Base-by-base conservation (phyloP, 2,329 filamentous ascomycete species). In the Exophiala sideris region DNA sequence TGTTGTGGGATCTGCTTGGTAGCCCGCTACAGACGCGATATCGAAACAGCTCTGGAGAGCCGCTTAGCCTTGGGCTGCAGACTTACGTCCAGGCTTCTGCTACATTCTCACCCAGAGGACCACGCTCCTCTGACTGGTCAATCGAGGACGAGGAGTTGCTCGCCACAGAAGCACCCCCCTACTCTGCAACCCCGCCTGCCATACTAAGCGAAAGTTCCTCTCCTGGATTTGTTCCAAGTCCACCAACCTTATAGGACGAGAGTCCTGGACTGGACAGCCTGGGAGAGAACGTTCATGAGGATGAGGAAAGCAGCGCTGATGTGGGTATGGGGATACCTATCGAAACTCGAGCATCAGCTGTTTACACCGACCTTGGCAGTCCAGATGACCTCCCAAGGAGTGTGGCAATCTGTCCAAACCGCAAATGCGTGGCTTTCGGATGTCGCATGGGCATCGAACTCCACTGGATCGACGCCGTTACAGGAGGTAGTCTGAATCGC, bases 361-460 rank as follows among this genome's bases (percentile, higher is more conserved):
- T 63, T 46, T 79, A 76, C 63, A 72, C 76, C 38, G 74, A 80
- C 56, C 64, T 87, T 38, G 85, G 84, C 63, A 81, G 78, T 1
- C 69, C 78, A 35, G 79, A 86, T 49, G 82, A 86, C 58, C 80
- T 80, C 12, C 84, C 85, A 10, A 77, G 80, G n/a, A 85, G 81
- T 36, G 78, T 87, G 8, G 80, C 84, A 0, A 79, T 87, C 33
- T 86, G 81, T 60, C 84, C 84, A n/a, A 80, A 84, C 53, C 76
- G 81, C 42, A 76, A 78, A 47, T 86, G 82, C 60, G 80, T 86
- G 33, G 84, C 83, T 7, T 87, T 86, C 70, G 84, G 84, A 11
- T 85, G 81, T 58, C 76, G 78, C 10, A 74, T 77, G 6, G 81
- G 83, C 1, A 80, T 87, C 48, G 84, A 87, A 63, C 70, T 87